phyloP scores from a whole-genome alignment of 2,329 filamentous ascomycete species.

The Exophiala sideris region DNA sequence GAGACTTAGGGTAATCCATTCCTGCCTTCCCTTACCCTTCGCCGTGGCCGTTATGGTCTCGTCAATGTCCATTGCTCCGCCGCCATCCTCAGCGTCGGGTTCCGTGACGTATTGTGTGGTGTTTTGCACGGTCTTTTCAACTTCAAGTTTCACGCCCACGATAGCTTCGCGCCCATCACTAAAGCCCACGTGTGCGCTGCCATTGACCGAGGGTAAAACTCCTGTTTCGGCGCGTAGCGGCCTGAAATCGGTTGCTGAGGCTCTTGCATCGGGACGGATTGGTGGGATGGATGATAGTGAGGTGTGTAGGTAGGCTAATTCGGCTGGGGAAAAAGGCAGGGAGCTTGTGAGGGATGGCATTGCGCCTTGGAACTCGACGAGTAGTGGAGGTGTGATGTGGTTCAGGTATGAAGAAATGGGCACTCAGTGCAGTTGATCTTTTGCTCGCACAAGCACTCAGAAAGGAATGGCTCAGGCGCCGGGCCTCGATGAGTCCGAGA shows the following conservation, averaged over 20 bases:
- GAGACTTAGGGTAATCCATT: slow-evolving; percentile 85
- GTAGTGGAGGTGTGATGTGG: not conserved
- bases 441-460: not conserved
- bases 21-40: slow-evolving; percentile 48
- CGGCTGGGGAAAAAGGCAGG: slow-evolving; percentile 81
- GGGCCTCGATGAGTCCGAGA: not conserved
- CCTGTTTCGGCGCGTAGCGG: slow-evolving; percentile 86
- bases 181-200: slow-evolving; percentile 89
- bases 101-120: not conserved
- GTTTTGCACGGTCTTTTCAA: slow-evolving; percentile 63
- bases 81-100: slow-evolving; percentile 23
- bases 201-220: slow-evolving; percentile 84
- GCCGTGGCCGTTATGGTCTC: slow-evolving; percentile 32
- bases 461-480: slow-evolving; percentile 4
- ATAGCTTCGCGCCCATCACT: slow-evolving; percentile 94
- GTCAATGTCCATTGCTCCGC: slow-evolving; percentile 20
- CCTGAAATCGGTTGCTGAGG: slow-evolving; percentile 74
- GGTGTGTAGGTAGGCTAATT: slow-evolving; percentile 90
- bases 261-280: slow-evolving; percentile 82
- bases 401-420: too few relatives aligned
- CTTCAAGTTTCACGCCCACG: slow-evolving; percentile 91
- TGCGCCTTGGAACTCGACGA: not conserved
- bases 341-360: slow-evolving; percentile 20
- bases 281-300: slow-evolving; percentile 78
- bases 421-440: too few relatives aligned